phyloP scores from a whole-genome alignment of 495 filamentous ascomycete genomes.

The Ascobolus immersus region DNA sequence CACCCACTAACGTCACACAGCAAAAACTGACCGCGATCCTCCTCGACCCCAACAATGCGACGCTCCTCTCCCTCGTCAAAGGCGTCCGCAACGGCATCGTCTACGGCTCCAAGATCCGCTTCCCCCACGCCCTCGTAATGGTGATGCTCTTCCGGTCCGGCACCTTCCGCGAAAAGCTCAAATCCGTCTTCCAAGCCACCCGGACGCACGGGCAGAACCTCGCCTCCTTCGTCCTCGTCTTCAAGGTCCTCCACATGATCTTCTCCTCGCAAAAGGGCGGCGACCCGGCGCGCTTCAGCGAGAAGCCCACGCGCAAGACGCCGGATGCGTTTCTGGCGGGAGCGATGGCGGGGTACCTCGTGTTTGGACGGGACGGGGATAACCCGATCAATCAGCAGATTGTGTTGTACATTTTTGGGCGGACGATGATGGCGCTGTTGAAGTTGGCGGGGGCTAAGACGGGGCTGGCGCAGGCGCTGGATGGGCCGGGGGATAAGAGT shows the following conservation, averaged over 20 bases:
- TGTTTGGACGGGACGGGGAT: constrained; percentile 64
- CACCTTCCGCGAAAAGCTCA: constrained; percentile 53
- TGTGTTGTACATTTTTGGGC: constrained; percentile 89
- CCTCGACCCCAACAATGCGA: constrained; percentile 59
- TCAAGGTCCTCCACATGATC: constrained; percentile 50
- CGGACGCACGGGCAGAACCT: constrained; percentile 78
- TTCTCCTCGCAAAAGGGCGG: constrained; percentile 36
- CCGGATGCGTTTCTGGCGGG: constrained; percentile 80
- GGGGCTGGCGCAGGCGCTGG: constrained; percentile 14
- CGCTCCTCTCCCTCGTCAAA: constrained; percentile 61
- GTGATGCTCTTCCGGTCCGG: constrained; percentile 81
- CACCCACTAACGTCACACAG: too few species aligned
- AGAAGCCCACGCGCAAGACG: constrained; percentile 21
- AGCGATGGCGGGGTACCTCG: constrained; percentile 66
- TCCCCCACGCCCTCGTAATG: constrained; percentile 98
- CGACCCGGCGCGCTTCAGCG: constrained; percentile 23
- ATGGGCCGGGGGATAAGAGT: constrained; percentile 9
- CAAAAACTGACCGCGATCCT: constrained; percentile 17
- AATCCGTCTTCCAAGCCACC: constrained; percentile 60
- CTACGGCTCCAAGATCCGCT: constrained; percentile 93
- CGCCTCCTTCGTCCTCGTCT: constrained; percentile 65
- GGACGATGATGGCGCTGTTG: constrained; percentile 60
- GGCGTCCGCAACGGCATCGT: constrained; percentile 85
- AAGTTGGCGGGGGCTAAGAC: constrained; percentile 49
- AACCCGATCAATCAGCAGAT: constrained; percentile 87